A percentile compares a stretch with the other conserved stretches of the same genome.
These are phyloP conservation scores for Ocimum tenuiflorum DNA, from an alignment of 257 asterid species.

Conservation along the genomic window DNA sequence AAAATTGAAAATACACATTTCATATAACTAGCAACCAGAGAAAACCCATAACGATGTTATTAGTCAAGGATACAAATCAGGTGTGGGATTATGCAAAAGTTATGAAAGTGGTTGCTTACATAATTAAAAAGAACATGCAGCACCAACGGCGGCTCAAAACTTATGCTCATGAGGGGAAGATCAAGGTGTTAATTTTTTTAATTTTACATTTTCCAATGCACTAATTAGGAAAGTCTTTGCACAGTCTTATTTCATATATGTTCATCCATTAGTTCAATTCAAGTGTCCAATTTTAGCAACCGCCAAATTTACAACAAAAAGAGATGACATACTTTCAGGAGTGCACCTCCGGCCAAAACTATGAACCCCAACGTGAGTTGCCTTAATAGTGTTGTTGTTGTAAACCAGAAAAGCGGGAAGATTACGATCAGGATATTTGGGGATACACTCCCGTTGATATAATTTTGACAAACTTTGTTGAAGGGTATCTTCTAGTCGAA, in stretches of 20 bases:
- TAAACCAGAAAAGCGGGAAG: conserved; percentile 87
- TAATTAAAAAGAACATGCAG: neutral
- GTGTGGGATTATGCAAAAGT: too few species aligned
- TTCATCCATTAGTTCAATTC: neutral
- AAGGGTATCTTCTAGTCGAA: conserved; percentile 68
- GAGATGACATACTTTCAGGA: conserved; percentile 63
- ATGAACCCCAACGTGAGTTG: conserved; percentile 66
- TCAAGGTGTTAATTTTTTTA: neutral
- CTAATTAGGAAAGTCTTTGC: too few species aligned
- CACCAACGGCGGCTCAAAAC: neutral
- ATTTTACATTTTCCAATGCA: too few species aligned
- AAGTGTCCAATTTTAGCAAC: too few species aligned
- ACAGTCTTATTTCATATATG: neutral
- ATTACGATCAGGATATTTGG: conserved; percentile 86
- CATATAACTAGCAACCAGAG: too few species aligned
- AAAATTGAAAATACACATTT: too few species aligned
- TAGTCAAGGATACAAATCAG: too few species aligned
- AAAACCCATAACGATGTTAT: too few species aligned
- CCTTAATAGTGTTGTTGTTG: conserved; percentile 76
- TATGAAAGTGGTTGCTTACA: too few species aligned
- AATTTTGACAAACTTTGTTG: conserved; percentile 87
- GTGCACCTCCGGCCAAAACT: conserved; percentile 95
- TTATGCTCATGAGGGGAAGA: neutral
- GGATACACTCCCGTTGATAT: conserved; percentile 94
- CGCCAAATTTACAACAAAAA: too few species aligned